Evolutionary conservation across 495 filamentous ascomycete genomes (phyloP), one percentile per base, ranked within the genome.

Genomic region (Xylaria telfairii): DNA sequence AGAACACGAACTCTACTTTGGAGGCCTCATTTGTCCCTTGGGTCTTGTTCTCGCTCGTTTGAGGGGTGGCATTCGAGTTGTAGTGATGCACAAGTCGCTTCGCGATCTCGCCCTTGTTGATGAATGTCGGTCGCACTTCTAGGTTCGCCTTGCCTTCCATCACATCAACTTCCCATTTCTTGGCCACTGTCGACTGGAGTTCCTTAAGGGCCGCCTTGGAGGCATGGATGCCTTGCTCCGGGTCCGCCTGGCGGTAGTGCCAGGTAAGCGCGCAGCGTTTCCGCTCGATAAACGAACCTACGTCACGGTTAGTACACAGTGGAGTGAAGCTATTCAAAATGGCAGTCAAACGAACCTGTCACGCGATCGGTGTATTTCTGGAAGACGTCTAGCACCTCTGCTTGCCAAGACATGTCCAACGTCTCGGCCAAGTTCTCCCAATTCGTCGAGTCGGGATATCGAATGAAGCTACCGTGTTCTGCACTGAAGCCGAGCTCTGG

Each of bases 111-210:
- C 96, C 96, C 80, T 98, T 99, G 84, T 97, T 98, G 79, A 99
- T 92, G 76, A 95, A 94, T 1, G 87, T 93, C n/a, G 95, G 94
- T 17, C 96, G 90, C n/a, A 97, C 94, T 78, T 98, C 96, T 9
- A 98, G 85, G 75, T 98, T 97, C 63, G 94, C 94, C 79, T 98
- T 99, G 61, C 96, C 96, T 0, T 90, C 85, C 92, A 97, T 98
- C 51, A 98, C 93, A 75, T 97, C 94, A 13, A 98, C 92, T 57
- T 95, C 92, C 87, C 90, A 96, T 54, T 88, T 88, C 75, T 88
- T 90, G 56, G 82, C 89, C 9, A 97, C 91, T 0, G 90, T 92
- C 4, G 86, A 83, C 76, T 94, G 90, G 39, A 98, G 86, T 49
- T 92, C 86, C 72, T 91, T 88, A 53, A 92, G 89, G 75, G 94